Conservation (phyloP, 495 filamentous ascomycete species). For the Terfezia boudieri region DNA sequence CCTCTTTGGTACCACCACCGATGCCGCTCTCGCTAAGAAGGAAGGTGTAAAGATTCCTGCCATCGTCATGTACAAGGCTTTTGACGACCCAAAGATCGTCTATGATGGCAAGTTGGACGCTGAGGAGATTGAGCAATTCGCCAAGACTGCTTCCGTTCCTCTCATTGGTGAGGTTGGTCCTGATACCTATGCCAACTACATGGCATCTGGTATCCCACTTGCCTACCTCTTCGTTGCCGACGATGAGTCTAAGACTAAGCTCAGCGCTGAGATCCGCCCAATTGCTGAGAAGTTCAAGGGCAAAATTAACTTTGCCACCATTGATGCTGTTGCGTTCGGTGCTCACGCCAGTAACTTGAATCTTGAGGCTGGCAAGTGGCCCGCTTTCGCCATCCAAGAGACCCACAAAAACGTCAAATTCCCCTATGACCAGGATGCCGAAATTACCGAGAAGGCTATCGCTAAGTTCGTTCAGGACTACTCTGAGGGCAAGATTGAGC, state of each 20-base stretch:
- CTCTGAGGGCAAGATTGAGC: constrained; percentile 65
- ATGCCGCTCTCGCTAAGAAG: constrained; percentile 62
- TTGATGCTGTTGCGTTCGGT: constrained; percentile 86
- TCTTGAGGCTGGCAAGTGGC: constrained; percentile 72
- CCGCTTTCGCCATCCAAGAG: constrained; percentile 95
- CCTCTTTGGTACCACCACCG: constrained; percentile 71
- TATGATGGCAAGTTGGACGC: constrained; percentile 60
- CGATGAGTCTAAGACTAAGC: constrained; percentile 60
- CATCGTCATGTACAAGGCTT: constrained; percentile 89
- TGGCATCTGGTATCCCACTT: constrained; percentile 79
- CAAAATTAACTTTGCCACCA: constrained; percentile 86
- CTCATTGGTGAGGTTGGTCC: constrained; percentile 92
- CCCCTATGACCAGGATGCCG: constrained; percentile 70
- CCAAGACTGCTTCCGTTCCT: constrained; percentile 65
- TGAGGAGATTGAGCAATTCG: constrained; percentile 58
- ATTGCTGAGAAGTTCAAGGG: constrained; percentile 56
- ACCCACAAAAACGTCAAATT: constrained; percentile 91
- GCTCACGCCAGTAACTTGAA: constrained; percentile 94
- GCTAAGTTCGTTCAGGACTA: constrained; percentile 75
- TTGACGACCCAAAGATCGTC: constrained; percentile 83
- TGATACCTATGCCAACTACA: constrained; percentile 93
- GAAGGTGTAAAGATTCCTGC: constrained; percentile 73
- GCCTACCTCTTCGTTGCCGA: constrained; percentile 98
- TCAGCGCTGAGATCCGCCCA: constrained; percentile 41
- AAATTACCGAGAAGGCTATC: constrained; percentile 52